phyloP scores from a whole-genome alignment of 2,329 filamentous ascomycete species.

The Macrophomina phaseolina region DNA sequence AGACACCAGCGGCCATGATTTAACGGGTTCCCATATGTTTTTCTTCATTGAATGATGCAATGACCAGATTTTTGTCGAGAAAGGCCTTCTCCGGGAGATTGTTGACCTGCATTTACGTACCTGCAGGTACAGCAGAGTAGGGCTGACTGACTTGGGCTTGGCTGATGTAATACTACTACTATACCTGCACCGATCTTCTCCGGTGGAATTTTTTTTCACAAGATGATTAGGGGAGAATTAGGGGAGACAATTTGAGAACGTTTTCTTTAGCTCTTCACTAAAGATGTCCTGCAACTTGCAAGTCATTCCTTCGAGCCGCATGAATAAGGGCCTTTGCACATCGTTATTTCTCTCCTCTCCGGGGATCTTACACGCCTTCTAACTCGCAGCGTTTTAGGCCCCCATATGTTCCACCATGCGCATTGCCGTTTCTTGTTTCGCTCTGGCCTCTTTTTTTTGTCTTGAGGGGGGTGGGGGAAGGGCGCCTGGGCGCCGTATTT shows the following conservation, averaged over 20 bases:
- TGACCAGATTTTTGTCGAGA: background rate
- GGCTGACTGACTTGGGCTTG: background rate
- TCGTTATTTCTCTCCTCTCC: background rate
- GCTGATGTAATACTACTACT: constrained; percentile 19
- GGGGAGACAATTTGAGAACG: too few relatives aligned
- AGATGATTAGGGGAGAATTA: too few relatives aligned
- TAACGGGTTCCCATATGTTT: background rate
- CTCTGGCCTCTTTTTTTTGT: background rate
- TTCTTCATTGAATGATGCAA: background rate
- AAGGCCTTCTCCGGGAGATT: background rate
- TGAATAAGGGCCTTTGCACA: background rate
- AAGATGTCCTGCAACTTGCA: background rate
- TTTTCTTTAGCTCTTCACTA: too few relatives aligned
- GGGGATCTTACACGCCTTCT: background rate
- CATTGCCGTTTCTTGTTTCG: background rate
- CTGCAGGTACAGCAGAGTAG: too few relatives aligned
- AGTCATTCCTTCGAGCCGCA: background rate
- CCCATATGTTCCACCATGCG: background rate
- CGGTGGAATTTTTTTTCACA: too few relatives aligned
- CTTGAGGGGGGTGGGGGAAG: background rate
- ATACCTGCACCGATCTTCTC: too few relatives aligned
- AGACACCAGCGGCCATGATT: background rate
- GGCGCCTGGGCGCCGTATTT: background rate
- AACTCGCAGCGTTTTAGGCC: constrained; percentile 1
- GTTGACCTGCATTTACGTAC: background rate